Conservation (phyloP, 1,139 yeast species). For the Fermentozyma sake region DNA sequence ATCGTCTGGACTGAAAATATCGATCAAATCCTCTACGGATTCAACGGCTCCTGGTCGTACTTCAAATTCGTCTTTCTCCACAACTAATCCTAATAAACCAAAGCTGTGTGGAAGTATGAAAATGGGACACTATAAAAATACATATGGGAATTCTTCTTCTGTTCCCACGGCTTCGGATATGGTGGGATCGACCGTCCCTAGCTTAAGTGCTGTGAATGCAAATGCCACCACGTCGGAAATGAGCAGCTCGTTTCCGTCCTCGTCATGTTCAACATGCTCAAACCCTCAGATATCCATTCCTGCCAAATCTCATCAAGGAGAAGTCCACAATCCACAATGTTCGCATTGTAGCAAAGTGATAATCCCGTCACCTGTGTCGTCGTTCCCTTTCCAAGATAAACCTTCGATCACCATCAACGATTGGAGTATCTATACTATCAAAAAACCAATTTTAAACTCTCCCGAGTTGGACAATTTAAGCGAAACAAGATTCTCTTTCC, state of each 20-base stretch:
- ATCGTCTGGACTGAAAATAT: background rate
- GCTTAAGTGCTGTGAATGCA: no score
- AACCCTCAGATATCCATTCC: slow-evolving; percentile 22
- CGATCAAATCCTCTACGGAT: no score
- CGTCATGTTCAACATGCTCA: slow-evolving; percentile 3
- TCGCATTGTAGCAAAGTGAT: slow-evolving; percentile 64
- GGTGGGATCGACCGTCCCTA: no score
- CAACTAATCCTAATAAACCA: slow-evolving; percentile 1
- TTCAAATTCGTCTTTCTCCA: slow-evolving; percentile 2
- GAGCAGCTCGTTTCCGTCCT: no score
- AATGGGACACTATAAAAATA: no score
- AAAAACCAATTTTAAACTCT: slow-evolving; percentile 74
- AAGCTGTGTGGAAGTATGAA: slow-evolving; percentile 3
- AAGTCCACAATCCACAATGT: slow-evolving; percentile 53
- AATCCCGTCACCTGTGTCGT: slow-evolving; percentile 67
- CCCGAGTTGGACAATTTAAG: slow-evolving; percentile 70
- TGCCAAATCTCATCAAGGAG: slow-evolving; percentile 27
- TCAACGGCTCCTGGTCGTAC: background rate
- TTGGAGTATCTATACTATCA: slow-evolving; percentile 73
- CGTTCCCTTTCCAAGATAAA: slow-evolving; percentile 55
- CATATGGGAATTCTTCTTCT: no score
- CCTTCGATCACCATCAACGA: slow-evolving; percentile 64
- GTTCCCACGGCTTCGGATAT: no score
- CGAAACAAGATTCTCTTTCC: slow-evolving; percentile 59
- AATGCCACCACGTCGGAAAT: no score